Base-by-base conservation (phyloP, 1,284 basidiomycete species). In the Polyporus tsugae region DNA sequence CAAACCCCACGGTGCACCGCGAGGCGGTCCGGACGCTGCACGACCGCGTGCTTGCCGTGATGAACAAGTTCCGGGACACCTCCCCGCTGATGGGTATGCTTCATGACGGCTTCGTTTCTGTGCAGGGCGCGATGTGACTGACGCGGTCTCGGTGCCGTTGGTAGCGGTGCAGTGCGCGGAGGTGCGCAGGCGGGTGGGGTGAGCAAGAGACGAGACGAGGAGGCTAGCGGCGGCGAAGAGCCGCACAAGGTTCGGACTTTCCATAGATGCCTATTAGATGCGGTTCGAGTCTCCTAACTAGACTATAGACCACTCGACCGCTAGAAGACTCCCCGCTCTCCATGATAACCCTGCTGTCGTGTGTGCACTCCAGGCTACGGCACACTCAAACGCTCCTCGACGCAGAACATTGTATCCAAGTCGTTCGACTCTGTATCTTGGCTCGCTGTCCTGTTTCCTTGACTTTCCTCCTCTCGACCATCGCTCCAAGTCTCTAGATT, bases 81-180 rank as follows among this genome's bases (percentile, higher is more conserved):
- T 73, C 69, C 41, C 71, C 71, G 63, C 68, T 76, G 63, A 76
- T 75, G 73, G 72, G 75, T 75, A 70, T 70, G 72, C 65, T 73
- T 66, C 72, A 69, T 63, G 72, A 73, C 68, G 72, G 72, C 65
- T 73, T 73, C 65, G 65, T 71, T 59, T 69, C 69, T 33, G 65
- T 73, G 59, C 65, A 63, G 65, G 69, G 59, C 60, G 67, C 64
- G 67, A 63, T 70, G 69, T 72, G 67, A 71, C 72, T 73, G 72
- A 73, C 68, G 49, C 58, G 68, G 38, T 46, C n/a, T 59, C 38
- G 29, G 6, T 63, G 49, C 36, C 49, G 57, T 36, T 44, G 57
- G 63, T 46, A 73, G 72, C 63, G 59, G 64, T 55, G 22, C 72
- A 73, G 66, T 64, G 62, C 36, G 66, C 67, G 35, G 69, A 67